Evolutionary conservation across 129 eudicot genomes (phyloP).

Genomic region (Scalesia atractyloides): DNA sequence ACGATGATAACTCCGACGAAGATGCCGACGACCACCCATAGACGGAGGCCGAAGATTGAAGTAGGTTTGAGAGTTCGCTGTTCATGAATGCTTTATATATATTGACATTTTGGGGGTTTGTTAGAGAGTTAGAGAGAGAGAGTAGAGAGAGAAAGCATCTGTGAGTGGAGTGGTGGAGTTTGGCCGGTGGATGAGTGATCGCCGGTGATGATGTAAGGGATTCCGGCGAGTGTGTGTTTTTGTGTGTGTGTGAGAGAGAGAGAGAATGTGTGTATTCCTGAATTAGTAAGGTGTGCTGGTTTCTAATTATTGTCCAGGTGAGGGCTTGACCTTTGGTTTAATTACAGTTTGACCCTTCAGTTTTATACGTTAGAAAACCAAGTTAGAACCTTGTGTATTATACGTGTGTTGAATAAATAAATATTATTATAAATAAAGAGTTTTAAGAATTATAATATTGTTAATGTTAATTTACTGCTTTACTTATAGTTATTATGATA

Average conservation of each 20-base stretch:
- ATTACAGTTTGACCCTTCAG: slow-evolving; percentile 19
- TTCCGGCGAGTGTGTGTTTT: slow-evolving; percentile 14
- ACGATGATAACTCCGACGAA: slow-evolving; percentile 76
- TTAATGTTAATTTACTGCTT: no score
- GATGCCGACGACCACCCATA: slow-evolving; percentile 90
- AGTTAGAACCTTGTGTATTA: no score
- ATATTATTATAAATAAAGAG: no score
- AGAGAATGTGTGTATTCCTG: neutral
- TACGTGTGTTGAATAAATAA: no score
- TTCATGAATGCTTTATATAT: slow-evolving; percentile 49
- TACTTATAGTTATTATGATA: no score
- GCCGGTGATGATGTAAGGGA: slow-evolving; percentile 16
- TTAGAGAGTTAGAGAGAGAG: neutral
- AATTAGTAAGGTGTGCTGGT: slow-evolving; percentile 33
- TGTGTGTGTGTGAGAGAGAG: slow-evolving; percentile 17
- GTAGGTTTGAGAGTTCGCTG: slow-evolving; percentile 74
- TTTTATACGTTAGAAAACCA: neutral
- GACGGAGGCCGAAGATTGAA: slow-evolving; percentile 77
- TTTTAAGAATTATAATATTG: no score
- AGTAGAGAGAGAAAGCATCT: slow-evolving; percentile 6
- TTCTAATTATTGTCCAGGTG: slow-evolving; percentile 30
- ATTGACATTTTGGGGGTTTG: slow-evolving; percentile 29
- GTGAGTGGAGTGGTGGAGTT: slow-evolving; percentile 1
- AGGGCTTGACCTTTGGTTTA: slow-evolving; percentile 28
- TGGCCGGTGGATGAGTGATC: slow-evolving; percentile 11